Percentiles rank a stretch among this genome's conserved stretches.
Conservation (phyloP, 805 yeast genomes). For the Starmerella sp. region DNA sequence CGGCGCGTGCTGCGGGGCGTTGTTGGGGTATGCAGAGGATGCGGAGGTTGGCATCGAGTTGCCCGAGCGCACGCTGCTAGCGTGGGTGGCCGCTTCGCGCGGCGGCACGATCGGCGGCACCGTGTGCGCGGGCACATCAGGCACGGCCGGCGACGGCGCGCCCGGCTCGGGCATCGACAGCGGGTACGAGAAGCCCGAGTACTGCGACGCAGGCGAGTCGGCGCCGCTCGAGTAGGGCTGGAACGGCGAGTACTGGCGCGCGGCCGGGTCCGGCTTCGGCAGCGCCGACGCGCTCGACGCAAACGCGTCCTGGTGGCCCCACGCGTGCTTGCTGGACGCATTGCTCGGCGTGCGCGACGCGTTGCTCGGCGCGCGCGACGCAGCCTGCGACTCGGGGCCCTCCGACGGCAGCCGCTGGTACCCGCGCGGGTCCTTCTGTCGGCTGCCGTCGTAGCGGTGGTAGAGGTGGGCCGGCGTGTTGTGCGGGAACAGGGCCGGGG, state of each 20-base stretch:
- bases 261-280: neutral
- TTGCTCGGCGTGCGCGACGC: neutral
- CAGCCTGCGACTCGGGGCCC: neutral
- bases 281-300: neutral
- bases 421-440: neutral
- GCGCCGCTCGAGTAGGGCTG: neutral
- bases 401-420: slow-evolving; percentile 1
- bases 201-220: neutral
- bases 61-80: too few species aligned
- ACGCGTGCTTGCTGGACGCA: neutral
- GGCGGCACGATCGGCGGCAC: too few species aligned
- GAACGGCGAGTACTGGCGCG: neutral
- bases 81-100: too few species aligned
- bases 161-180: neutral
- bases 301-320: neutral
- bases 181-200: neutral
- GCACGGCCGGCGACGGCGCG: neutral
- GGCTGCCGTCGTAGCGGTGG: neutral
- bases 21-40: too few species aligned
- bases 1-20: too few species aligned
- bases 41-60: too few species aligned
- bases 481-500: neutral
- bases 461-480: neutral
- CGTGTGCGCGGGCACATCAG: neutral
- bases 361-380: neutral